A percentile compares a stretch with the other conserved stretches of the same genome.
These are phyloP conservation scores for Intubia oerlemansii DNA, from an alignment of 2,329 filamentous ascomycete species.

Conservation along the genomic window DNA sequence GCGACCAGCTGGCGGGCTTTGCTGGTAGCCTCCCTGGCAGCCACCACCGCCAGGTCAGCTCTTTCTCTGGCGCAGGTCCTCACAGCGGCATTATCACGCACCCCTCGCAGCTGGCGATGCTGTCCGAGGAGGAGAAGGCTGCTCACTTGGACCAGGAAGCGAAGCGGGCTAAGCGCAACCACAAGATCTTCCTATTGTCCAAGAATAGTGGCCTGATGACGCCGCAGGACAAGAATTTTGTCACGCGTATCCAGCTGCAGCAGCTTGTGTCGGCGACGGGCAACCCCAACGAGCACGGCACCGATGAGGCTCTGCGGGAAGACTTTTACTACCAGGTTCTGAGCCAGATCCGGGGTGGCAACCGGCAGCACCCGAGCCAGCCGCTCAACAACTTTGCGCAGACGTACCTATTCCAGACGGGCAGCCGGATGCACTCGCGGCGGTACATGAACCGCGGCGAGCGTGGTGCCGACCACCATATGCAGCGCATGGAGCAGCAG, in stretches of 20 bases:
- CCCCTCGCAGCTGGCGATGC: conserved; percentile 50
- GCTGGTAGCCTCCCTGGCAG: conserved; percentile 5
- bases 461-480: conserved; percentile 81
- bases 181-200: conserved; percentile 87
- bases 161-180: conserved; percentile 86
- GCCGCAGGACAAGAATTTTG: conserved; percentile 97
- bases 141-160: conserved; percentile 79
- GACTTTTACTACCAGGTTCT: conserved; percentile 99
- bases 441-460: conserved; percentile 38
- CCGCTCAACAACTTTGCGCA: conserved; percentile 92
- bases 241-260: conserved; percentile 91
- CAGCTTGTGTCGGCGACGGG: conserved; percentile 86
- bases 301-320: conserved; percentile 64
- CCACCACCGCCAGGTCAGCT: conserved; percentile 27
- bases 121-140: conserved; percentile 68
- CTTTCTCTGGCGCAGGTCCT: conserved; percentile 30
- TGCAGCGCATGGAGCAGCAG: conserved; percentile 98
- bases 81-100: conserved; percentile 34
- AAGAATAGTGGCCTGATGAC: conserved; percentile 97
- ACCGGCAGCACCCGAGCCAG: conserved; percentile 78
- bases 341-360: conserved; percentile 76
- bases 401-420: conserved; percentile 91
- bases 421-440: conserved; percentile 54
- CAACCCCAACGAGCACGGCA: conserved; percentile 58
- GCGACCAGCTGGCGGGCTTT: conserved; percentile 21